These are phyloP conservation scores for Pseudonitzschia delicatissima DNA, from an alignment of 108 stramenopile species.

Conservation along the genomic window DNA sequence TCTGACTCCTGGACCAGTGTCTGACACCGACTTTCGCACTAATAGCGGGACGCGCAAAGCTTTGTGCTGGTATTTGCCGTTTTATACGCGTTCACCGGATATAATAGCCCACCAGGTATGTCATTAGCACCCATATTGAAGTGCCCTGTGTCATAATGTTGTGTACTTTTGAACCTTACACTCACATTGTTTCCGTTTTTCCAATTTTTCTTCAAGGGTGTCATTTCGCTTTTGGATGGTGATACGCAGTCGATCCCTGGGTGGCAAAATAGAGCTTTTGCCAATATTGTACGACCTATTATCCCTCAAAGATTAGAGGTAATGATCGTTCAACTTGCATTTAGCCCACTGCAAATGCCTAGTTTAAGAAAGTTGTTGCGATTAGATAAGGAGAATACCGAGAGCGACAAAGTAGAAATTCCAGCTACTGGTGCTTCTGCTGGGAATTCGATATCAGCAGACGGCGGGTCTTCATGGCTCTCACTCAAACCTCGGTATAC, in stretches of 20 bases:
- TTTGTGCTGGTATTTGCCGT: constrained; percentile 73
- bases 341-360: constrained; percentile 44
- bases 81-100: constrained; percentile 60
- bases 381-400: not conserved
- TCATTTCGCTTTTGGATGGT: constrained; percentile 68
- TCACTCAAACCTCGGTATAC: constrained; percentile 15
- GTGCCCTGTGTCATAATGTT: too few species aligned
- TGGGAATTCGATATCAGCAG: not conserved
- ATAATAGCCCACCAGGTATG: constrained; percentile 49
- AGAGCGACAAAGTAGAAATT: not conserved
- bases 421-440: not conserved
- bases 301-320: constrained; percentile 61
- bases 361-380: not conserved
- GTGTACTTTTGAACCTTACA: too few species aligned
- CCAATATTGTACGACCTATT: constrained; percentile 56
- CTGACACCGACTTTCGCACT: constrained; percentile 61
- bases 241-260: constrained; percentile 74
- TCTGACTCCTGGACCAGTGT: constrained; percentile 79
- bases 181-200: too few species aligned
- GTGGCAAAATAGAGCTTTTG: constrained; percentile 69
- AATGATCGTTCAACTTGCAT: constrained; percentile 60
- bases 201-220: constrained; percentile 26
- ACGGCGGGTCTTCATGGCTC: not conserved
- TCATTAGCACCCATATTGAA: too few species aligned
- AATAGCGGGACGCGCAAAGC: constrained; percentile 55